A percentile compares a stretch with the other conserved stretches of the same genome.
phyloP scores from a whole-genome alignment of 345 rosid genomes.

The Hevea brasiliensis region DNA sequence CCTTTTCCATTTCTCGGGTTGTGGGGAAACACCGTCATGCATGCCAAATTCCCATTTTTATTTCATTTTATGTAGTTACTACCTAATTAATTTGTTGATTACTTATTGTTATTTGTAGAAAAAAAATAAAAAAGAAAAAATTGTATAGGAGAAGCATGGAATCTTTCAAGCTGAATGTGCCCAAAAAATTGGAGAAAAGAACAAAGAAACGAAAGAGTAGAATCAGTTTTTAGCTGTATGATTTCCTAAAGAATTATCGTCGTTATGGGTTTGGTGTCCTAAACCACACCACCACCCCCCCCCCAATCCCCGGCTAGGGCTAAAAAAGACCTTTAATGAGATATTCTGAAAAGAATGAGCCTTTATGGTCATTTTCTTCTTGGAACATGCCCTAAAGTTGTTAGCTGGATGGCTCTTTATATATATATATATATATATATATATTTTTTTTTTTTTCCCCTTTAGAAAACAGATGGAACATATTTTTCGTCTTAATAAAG shows the following conservation, averaged over 20 bases:
- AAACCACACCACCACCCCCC: background rate
- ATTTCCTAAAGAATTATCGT: constrained; percentile 16
- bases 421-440: too few relatives aligned
- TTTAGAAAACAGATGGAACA: constrained; percentile 29
- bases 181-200: constrained; percentile 17
- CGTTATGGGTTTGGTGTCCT: constrained; percentile 16
- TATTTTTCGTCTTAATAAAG: constrained; percentile 46
- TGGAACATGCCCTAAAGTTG: constrained; percentile 57
- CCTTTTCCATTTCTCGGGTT: constrained; percentile 40
- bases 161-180: constrained; percentile 21
- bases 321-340: constrained; percentile 73
- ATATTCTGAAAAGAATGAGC: constrained; percentile 44
- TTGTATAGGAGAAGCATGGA: constrained; percentile 23
- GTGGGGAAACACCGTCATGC: constrained; percentile 79
- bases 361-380: constrained; percentile 56
- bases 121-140: background rate
- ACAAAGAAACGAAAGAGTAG: too few relatives aligned
- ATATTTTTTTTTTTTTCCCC: background rate
- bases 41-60: constrained; percentile 49
- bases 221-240: constrained; percentile 24
- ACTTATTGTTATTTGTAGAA: too few relatives aligned
- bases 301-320: constrained; percentile 30
- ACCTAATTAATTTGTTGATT: background rate
- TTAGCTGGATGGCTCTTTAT: constrained; percentile 47
- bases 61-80: constrained; percentile 27